Evolutionary conservation across 2,329 filamentous ascomycete species (phyloP).

Genomic region (Claviceps sp.): DNA sequence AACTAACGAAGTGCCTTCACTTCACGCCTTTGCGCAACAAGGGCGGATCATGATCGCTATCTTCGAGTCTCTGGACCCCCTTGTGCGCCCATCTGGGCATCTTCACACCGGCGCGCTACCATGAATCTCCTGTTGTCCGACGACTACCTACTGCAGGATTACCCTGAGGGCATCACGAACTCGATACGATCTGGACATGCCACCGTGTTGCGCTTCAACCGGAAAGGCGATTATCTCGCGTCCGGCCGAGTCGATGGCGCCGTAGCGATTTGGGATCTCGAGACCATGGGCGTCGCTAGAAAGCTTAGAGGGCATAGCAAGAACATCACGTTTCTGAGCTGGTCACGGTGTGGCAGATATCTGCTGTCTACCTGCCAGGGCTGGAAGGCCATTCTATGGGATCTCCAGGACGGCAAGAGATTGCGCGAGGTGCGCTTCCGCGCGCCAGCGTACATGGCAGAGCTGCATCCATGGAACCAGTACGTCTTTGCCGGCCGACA

Average conservation of each 20-base stretch:
- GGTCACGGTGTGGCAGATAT: slow-evolving; percentile 85
- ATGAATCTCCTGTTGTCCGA: slow-evolving; percentile 51
- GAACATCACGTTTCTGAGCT: slow-evolving; percentile 88
- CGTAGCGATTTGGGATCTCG: slow-evolving; percentile 90
- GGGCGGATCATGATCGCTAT: not conserved
- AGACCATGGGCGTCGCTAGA: slow-evolving; percentile 91
- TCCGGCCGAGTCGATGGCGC: slow-evolving; percentile 90
- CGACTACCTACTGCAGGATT: slow-evolving; percentile 60
- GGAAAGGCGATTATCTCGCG: slow-evolving; percentile 85
- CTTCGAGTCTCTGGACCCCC: not conserved
- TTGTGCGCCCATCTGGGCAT: not conserved
- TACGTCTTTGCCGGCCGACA: slow-evolving; percentile 22
- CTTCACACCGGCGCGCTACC: slow-evolving; percentile 4
- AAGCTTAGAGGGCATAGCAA: slow-evolving; percentile 88
- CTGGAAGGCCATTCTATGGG: slow-evolving; percentile 95
- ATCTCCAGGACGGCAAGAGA: slow-evolving; percentile 56
- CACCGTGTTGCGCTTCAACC: slow-evolving; percentile 71
- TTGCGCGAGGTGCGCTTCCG: slow-evolving; percentile 81
- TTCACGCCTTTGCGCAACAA: not conserved
- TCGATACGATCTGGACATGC: slow-evolving; percentile 64
- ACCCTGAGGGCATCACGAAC: slow-evolving; percentile 78
- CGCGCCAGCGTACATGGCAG: slow-evolving; percentile 88
- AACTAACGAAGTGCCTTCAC: not conserved
- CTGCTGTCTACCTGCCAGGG: slow-evolving; percentile 87
- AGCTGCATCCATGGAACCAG: slow-evolving; percentile 86